Percentiles rank a stretch among this genome's conserved stretches.
These are phyloP conservation scores for Albifimbria verrucaria DNA, from an alignment of 2,329 filamentous ascomycete species.

Conservation along the genomic window DNA sequence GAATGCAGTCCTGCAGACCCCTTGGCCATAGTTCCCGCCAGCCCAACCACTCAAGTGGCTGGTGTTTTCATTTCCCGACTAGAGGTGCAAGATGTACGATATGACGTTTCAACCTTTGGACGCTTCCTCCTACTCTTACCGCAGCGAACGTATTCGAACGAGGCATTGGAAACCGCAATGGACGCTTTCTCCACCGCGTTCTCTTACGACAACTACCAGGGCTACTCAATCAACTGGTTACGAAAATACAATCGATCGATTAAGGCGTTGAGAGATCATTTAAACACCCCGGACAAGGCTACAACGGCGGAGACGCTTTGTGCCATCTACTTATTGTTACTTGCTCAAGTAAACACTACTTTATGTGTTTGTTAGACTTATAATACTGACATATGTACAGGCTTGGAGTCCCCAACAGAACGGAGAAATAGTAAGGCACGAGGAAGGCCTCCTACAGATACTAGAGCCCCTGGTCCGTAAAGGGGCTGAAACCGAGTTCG, in stretches of 20 bases:
- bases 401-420: conserved; percentile 1
- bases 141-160: background rate
- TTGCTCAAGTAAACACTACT: background rate
- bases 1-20: background rate
- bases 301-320: conserved; percentile 1
- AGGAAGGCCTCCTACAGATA: background rate
- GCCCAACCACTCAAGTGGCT: background rate
- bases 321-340: conserved; percentile 4
- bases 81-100: conserved; percentile 1
- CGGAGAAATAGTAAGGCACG: background rate
- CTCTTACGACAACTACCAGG: background rate
- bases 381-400: background rate
- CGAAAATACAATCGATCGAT: background rate
- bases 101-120: conserved; percentile 1
- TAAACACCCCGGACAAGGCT: background rate
- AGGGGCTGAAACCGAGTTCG: background rate
- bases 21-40: background rate
- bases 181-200: background rate
- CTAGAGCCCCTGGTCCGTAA: background rate
- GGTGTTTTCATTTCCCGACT: conserved; percentile 2
- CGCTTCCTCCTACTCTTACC: conserved; percentile 1
- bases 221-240: background rate
- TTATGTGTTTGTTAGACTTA: background rate
- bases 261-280: background rate
- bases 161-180: conserved; percentile 2